These are phyloP conservation scores for Petunia axillaris DNA, from an alignment of 257 asterid genomes.

Conservation along the genomic window DNA sequence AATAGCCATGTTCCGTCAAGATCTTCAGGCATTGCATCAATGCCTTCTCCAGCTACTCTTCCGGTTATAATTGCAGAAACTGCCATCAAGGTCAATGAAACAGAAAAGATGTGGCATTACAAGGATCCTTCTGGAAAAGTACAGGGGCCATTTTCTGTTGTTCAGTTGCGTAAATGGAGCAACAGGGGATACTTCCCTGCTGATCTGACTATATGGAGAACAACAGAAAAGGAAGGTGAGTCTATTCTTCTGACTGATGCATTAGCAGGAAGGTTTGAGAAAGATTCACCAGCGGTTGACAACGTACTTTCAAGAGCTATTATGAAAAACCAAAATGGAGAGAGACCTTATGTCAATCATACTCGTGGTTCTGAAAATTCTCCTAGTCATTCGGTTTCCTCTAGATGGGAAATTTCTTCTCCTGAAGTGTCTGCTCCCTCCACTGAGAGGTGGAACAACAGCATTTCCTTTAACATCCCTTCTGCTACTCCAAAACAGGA, in stretches of 20 bases:
- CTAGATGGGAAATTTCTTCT: conserved; percentile 32
- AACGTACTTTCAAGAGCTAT: conserved; percentile 33
- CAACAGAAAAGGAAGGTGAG: conserved; percentile 56
- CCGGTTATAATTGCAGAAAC: conserved; percentile 48
- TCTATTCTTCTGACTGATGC: conserved; percentile 72
- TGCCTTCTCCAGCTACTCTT: conserved; percentile 45
- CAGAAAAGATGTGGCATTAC: conserved; percentile 91
- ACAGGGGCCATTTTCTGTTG: conserved; percentile 94
- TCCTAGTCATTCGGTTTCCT: conserved; percentile 22
- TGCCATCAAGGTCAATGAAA: conserved; percentile 66
- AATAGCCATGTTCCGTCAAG: conserved; percentile 43
- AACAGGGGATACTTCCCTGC: conserved; percentile 89
- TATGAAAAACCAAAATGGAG: conserved; percentile 30
- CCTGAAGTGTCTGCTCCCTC: conserved; percentile 42
- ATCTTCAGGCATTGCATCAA: conserved; percentile 40
- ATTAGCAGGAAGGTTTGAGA: conserved; percentile 78
- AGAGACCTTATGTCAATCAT: conserved; percentile 44
- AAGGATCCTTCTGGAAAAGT: conserved; percentile 93
- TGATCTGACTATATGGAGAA: conserved; percentile 76
- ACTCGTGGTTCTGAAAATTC: conserved; percentile 34
- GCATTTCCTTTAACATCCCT: conserved; percentile 54
- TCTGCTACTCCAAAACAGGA: conserved; percentile 79
- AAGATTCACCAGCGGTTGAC: conserved; percentile 46
- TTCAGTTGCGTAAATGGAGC: conserved; percentile 92
- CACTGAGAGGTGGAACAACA: conserved; percentile 50